Conservation (phyloP, 768 basidiomycete species). For the Auriscalpium microsporum region DNA sequence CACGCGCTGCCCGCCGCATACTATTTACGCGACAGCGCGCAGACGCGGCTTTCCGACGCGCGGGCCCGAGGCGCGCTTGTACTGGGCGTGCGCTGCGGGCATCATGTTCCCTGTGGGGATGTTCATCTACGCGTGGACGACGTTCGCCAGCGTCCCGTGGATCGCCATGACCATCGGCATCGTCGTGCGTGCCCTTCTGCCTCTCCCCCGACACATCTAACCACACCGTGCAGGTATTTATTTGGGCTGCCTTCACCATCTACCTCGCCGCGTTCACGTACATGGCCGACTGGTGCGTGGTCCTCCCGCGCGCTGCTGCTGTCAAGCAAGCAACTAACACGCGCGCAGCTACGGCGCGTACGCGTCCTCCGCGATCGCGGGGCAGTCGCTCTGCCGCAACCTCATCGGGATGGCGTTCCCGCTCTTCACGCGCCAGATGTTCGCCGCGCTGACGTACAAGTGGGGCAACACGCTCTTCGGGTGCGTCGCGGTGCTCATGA, state of each 20-base stretch:
- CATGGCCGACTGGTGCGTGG: slow-evolving; percentile 40
- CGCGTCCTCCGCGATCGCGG: slow-evolving; percentile 48
- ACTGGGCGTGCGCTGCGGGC: slow-evolving; percentile 44
- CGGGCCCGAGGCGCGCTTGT: slow-evolving; percentile 55
- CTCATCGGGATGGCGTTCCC: slow-evolving; percentile 36
- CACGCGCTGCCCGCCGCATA: not conserved
- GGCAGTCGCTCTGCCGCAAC: slow-evolving; percentile 40
- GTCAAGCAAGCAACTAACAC: no score
- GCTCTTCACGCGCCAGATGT: slow-evolving; percentile 41
- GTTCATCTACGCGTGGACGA: slow-evolving; percentile 70
- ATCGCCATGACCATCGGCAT: slow-evolving; percentile 50
- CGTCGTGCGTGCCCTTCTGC: slow-evolving; percentile 11
- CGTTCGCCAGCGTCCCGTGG: slow-evolving; percentile 49
- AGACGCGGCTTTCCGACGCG: slow-evolving; percentile 20
- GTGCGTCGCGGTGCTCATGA: slow-evolving; percentile 33
- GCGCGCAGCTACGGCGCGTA: slow-evolving; percentile 32
- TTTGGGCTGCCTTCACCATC: slow-evolving; percentile 31
- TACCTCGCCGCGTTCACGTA: slow-evolving; percentile 40
- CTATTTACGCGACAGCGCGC: not conserved
- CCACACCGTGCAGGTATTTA: slow-evolving; percentile 26
- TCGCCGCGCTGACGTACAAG: slow-evolving; percentile 35
- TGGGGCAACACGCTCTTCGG: slow-evolving; percentile 41
- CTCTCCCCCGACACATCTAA: not conserved
- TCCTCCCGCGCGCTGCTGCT: no score
- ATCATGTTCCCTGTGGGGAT: slow-evolving; percentile 50